Evolutionary conservation across 2,329 filamentous ascomycete species (phyloP).

Genomic region (Botrytis sinoallii): DNA sequence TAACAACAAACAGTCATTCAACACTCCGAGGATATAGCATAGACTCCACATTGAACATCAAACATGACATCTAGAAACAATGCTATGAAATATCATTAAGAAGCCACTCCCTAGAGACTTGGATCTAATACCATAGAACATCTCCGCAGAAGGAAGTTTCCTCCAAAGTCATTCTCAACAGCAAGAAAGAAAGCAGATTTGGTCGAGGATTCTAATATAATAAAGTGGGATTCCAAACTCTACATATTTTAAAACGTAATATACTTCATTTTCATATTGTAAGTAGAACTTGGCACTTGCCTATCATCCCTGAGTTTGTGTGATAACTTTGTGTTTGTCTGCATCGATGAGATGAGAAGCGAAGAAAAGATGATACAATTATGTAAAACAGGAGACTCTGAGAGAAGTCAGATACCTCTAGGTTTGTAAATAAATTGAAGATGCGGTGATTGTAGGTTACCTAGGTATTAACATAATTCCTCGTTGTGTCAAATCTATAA

Average conservation of each 20-base stretch:
- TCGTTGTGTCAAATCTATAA: not conserved
- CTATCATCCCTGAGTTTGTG: not conserved
- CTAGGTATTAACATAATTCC: too few relatives aligned
- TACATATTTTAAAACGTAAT: not conserved
- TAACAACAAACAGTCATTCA: rapidly evolving
- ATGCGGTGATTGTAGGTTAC: not conserved
- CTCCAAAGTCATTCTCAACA: not conserved
- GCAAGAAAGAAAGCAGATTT: not conserved
- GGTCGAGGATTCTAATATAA: not conserved
- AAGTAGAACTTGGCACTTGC: not conserved
- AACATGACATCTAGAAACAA: not conserved
- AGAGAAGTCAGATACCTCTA: not conserved
- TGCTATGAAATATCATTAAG: not conserved
- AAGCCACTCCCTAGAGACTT: not conserved
- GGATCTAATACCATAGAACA: not conserved
- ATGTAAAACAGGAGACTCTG: not conserved
- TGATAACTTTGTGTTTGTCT: not conserved
- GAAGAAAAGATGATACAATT: not conserved
- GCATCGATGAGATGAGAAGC: not conserved
- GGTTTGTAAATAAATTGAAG: not conserved
- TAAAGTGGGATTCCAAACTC: not conserved
- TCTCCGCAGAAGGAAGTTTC: not conserved
- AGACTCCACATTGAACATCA: not conserved
- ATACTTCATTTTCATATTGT: not conserved
- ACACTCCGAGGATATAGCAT: not conserved